Evolutionary conservation across 179 eudicot genomes (phyloP), one percentile per base, ranked within the genome.

Genomic region (Dionaea muscipula): DNA sequence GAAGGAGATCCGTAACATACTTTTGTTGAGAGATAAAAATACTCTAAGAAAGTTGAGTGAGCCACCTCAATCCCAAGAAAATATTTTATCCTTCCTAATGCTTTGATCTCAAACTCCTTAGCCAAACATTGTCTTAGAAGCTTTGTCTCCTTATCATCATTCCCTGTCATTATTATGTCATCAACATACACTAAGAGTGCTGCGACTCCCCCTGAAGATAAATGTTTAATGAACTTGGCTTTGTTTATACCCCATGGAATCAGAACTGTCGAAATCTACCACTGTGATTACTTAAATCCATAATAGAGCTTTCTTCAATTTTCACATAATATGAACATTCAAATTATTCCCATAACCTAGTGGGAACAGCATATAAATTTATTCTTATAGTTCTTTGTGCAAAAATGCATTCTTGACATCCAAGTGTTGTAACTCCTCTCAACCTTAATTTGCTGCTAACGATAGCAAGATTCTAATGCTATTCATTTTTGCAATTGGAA

Each of bases 21-120:
- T 53, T 53, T 0, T 53, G 7, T 8, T 53, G 57, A 15, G 57
- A 53, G 26, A 53, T 33, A 21, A 53, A 53, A 33, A 33, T 53
- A n/a, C n/a, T n/a, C n/a, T n/a, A n/a, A n/a, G n/a, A n/a, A n/a
- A n/a, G n/a, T n/a, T n/a, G n/a, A n/a, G n/a, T n/a, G n/a, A n/a
- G 36, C 37, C 1, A 51, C 36, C 37, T 27, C 26, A 47, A 7
- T n/a, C 13, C 37, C 55, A n/a, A 51, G 38, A 20, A 20, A 24
- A 1, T 25, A 7, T 26, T 50, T 50, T 3, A 50, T 16, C 36
- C 54, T 50, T 4, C 54, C 35, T 14, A 13, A 9, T 26, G 7
- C 54, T 45, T 6, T n/a, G n/a, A n/a, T n/a, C n/a, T n/a, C n/a
- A n/a, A n/a, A n/a, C n/a, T n/a, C n/a, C n/a, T n/a, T n/a, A 18